Evolutionary conservation across 306 rosid species (phyloP), one percentile per base, ranked within the genome.

Genomic region (Vigna mungo): DNA sequence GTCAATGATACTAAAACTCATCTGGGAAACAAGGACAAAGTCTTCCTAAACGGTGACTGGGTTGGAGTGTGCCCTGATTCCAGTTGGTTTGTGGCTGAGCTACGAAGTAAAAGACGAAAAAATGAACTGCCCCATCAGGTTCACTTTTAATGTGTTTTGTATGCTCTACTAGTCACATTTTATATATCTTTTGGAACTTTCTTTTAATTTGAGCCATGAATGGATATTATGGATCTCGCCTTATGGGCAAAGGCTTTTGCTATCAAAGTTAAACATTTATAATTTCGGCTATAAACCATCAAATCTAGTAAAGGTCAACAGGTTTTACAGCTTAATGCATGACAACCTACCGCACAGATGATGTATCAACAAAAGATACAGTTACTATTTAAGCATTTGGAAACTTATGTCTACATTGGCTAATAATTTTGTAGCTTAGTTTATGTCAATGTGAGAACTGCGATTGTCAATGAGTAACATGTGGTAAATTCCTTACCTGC

Each of bases 41-140:
- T 96, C 71, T 87, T 96, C 79, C 78, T 92, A 59, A 91, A 92
- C 70, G 99, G 99, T 54, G 95, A 89, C 21, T 96, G 99, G 99
- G 86, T 91, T 77, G 99, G 99, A 64, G 88, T 91, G 34, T 92
- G 98, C 84, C 76, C 74, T 23, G 84, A 89, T 82, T 86, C 99
- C 75, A 21, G 46, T 52, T 74, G 86, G 23, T 96, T 96, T 86
- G 97, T 86, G 27, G 65, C 52, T 1, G 84, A 68, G 65, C 86
- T 96, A 13, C 89, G 94, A 73, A 86, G 71, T 37, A 84, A 60
- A 81, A 83, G 99, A 17, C 90, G 92, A n/a, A 81, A 71, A 62
- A 88, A 89, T 76, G 79, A 67, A 70, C 70, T 89, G 83, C 89
- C 90, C 27, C 85, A 84, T 75, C 90, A 96, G 99, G 99, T 96